Base-by-base conservation (phyloP, 352 stramenopile genomes). In the Phytophthora foliorum region DNA sequence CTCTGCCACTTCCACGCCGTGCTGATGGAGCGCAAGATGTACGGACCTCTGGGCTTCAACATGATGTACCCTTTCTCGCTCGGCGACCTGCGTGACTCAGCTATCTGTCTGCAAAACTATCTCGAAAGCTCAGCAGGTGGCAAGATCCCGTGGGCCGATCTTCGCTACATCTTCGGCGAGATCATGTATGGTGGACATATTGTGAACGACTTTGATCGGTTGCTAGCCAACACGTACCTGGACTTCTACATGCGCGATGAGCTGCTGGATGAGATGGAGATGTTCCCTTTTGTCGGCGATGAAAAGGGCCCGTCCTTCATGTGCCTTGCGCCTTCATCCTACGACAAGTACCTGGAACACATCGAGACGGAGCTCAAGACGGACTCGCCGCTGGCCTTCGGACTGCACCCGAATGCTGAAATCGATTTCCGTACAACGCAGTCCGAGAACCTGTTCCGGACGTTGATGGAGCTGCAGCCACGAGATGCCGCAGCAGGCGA, bases 1-100 rank as follows among this genome's bases (percentile, higher is more conserved):
- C 78, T 99, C 3, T 99, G 97, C 78, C 91, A 99, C 80, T 99
- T 99, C 77, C 97, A 99, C 72, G 96, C 96, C 11, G 88, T 99
- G 53, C 92, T 99, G 56, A 98, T 99, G 92, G 97, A 99, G 74
- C 89, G 97, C 32, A 99, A 99, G 74, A 97, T 98, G 81, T 99
- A 98, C 72, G 97, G 97, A 4, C 93, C 96, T 14, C 94, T 98
- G 58, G 97, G 97, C n/a, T 99, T 98, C 83, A 99, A 99, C 69
- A 99, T 99, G 96, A 98, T 98, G 80, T 99, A 99, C 69, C 96
- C 96, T 6, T 99, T 99, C 77, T 98, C 92, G 24, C 92, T 99
- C 51, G 96, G 97, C 16, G 97, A 99, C 71, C 81, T 99, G 55
- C 91, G 93, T 36, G 97, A 99, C 74, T 98, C 91, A 29, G 92